Base-by-base conservation (phyloP, 371 early-diverging fungal genomes). In the Actinomucor elegans region DNA sequence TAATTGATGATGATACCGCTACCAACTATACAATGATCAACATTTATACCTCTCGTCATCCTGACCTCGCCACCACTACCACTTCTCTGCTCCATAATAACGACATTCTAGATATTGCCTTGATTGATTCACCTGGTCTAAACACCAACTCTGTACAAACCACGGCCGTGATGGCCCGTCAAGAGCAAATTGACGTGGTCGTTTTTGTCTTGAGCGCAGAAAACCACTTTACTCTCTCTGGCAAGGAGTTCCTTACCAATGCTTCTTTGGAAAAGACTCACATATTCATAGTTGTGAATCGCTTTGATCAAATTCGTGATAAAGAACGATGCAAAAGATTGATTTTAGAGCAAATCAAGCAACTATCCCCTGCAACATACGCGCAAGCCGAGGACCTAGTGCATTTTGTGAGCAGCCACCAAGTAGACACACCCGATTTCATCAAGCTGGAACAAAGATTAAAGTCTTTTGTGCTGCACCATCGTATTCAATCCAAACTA, bases 151-250 rank as follows among this genome's bases (percentile, higher is more conserved):
- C 94, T 23, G 80, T 94, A 62, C 94, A 97, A 69, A 99, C 99
- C 20, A 96, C 92, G 9, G 87, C 93, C 44, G 80, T 97, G 4
- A 96, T 97, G 84, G 91, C 97, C 10, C 89, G 94, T 49, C 97
- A 97, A 73, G 94, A 96, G 63, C 96, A 96, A 66, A 99, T 99
- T 64, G 99, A 99, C 64, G 97, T 96, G 7, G 91, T 99, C 43
- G 93, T 99, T 9, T 98, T 99, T 84, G 94, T 97, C 12, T 96
- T 99, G 40, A 94, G 94, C 64, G 97, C 99, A 15, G 98, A 95
- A 67, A 97, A 99, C 64, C 97, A 97, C 69, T 97, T 99, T 63
- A 99, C 99, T 2, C 85, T 97, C 31, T 95, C 96, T 42, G 96
- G 94, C 36, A 89, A 90, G 52, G 94, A 99, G 77, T 99, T 99